These are phyloP conservation scores for Cyclotella kingstonii DNA, from an alignment of 108 stramenopile genomes.

Conservation along the genomic window DNA sequence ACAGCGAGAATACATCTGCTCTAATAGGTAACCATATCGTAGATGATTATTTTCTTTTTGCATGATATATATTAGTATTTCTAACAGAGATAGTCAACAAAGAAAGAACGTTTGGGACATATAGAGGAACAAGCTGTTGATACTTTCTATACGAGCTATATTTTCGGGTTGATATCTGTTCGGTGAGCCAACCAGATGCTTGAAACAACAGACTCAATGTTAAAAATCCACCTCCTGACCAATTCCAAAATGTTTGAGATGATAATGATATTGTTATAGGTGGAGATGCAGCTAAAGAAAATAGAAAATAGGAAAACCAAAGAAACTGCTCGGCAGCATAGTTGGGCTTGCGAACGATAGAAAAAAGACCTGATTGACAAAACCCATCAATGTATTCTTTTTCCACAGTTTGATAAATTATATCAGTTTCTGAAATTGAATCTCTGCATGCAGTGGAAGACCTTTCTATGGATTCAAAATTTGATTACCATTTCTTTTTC, in stretches of 20 bases:
- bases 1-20: too few relatives aligned
- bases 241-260: constrained; percentile 52
- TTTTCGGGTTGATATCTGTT: constrained; percentile 57
- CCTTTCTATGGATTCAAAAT: too few relatives aligned
- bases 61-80: background rate
- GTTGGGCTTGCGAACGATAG: constrained; percentile 79
- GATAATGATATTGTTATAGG: too few relatives aligned
- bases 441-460: too few relatives aligned
- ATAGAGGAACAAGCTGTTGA: constrained; percentile 54
- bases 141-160: constrained; percentile 65
- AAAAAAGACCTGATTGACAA: constrained; percentile 59
- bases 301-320: constrained; percentile 68
- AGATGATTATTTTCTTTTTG: too few relatives aligned
- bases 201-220: constrained; percentile 62
- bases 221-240: constrained; percentile 53
- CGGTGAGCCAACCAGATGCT: constrained; percentile 69
- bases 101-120: constrained; percentile 44
- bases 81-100: constrained; percentile 3
- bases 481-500: constrained; percentile 48
- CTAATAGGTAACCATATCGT: too few relatives aligned
- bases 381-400: constrained; percentile 66
- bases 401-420: background rate
- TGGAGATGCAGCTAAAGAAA: constrained; percentile 48
- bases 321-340: constrained; percentile 68
- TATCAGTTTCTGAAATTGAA: background rate